These are phyloP conservation scores for Tylopilus sp. DNA, from an alignment of 768 basidiomycete genomes.

Conservation along the genomic window DNA sequence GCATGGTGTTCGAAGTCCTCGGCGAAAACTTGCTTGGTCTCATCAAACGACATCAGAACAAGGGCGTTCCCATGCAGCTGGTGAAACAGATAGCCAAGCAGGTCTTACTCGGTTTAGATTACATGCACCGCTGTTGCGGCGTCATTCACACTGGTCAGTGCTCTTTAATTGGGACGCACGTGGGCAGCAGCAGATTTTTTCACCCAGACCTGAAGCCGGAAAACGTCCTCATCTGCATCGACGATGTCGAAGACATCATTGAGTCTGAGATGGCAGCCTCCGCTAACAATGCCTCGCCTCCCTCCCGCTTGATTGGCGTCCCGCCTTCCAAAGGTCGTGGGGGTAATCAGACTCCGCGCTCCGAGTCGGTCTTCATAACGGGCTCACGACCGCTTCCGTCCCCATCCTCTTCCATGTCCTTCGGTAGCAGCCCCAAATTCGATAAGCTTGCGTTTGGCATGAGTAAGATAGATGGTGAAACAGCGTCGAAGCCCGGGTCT, in stretches of 20 bases:
- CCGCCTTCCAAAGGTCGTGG: constrained; percentile 91
- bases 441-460: constrained; percentile 92
- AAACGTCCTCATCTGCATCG: constrained; percentile 95
- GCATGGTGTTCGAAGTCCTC: constrained; percentile 99
- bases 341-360: constrained; percentile 92
- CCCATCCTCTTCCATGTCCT: constrained; percentile 71
- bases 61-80: constrained; percentile 90
- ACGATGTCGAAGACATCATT: constrained; percentile 93
- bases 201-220: constrained; percentile 88
- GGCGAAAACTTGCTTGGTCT: constrained; percentile 95
- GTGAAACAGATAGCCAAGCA: constrained; percentile 98
- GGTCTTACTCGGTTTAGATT: constrained; percentile 90
- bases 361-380: constrained; percentile 81
- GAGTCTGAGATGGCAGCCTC: constrained; percentile 66
- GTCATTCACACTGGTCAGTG: constrained; percentile 88
- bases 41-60: constrained; percentile 98
- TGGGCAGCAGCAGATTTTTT: constrained; percentile 7
- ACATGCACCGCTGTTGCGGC: constrained; percentile 96
- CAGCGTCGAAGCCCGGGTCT: constrained; percentile 34
- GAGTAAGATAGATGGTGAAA: constrained; percentile 74
- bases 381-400: constrained; percentile 92
- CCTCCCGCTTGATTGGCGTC: constrained; percentile 81
- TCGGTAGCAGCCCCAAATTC: constrained; percentile 64
- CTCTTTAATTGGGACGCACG: background rate
- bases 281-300: constrained; percentile 31